Conservation (phyloP, 129 eudicot species). For the Mikania micrantha region DNA sequence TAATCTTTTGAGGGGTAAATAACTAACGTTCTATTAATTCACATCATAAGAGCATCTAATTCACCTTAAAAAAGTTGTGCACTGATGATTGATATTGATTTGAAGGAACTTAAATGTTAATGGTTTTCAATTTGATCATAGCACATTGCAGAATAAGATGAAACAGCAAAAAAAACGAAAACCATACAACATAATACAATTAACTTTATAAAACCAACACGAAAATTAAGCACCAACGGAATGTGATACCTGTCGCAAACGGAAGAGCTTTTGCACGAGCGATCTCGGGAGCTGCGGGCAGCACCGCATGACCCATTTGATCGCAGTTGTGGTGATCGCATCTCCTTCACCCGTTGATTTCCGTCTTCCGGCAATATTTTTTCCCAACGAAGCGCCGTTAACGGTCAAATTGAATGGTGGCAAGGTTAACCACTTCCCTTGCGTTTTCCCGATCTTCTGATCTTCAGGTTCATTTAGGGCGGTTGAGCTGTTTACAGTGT, state of each 20-base stretch:
- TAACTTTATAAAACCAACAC: neutral
- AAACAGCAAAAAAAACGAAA: neutral
- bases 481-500: constrained; percentile 24
- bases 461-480: constrained; percentile 1
- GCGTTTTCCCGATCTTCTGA: constrained; percentile 14
- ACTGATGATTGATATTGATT: neutral
- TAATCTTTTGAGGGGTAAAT: neutral
- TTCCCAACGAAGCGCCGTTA: constrained; percentile 56
- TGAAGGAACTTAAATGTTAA: neutral
- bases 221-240: neutral
- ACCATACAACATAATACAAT: neutral
- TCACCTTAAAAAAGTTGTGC: neutral
- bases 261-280: constrained; percentile 86
- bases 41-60: neutral
- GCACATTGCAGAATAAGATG: neutral
- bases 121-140: neutral
- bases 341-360: neutral
- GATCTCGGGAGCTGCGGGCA: constrained; percentile 84
- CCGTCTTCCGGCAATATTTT: constrained; percentile 16
- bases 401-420: constrained; percentile 55
- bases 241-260: constrained; percentile 71
- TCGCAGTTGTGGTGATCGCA: constrained; percentile 44
- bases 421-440: constrained; percentile 61
- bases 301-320: constrained; percentile 78
- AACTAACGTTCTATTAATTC: neutral